Base-by-base conservation (phyloP, 805 yeast species). In the Metahyphopichia silvanorum region DNA sequence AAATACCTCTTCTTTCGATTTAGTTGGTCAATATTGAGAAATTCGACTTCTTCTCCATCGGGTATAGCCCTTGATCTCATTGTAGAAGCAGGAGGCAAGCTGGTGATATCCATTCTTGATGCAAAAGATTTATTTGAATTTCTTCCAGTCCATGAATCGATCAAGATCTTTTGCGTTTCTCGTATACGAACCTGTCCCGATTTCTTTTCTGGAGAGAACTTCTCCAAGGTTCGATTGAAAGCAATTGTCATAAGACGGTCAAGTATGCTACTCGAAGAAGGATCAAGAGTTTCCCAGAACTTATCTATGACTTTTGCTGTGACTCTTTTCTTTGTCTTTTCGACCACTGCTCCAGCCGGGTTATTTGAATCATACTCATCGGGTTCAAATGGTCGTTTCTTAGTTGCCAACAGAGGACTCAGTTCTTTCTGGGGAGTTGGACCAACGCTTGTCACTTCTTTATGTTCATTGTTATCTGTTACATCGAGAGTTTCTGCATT, bases 211-310 rank as follows among this genome's bases (percentile, higher is more conserved):
- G 32, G 30, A 12, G 23, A 41, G 32, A 49, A 52, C 11, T 52
- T 34, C 22, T 57, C 63, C 6, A 53, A 27, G 4, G 61, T 43
- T 33, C 49, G 52, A 16, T 41, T 43, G 6, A 59, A 35, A n/a
- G 55, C 46, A 19, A 59, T 50, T 11, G 51, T 43, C 18, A 61
- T 34, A 8, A 60, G 49, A 21, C 47, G 44, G 15, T 48, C 51
- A 7, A 59, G 29, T 2, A 55, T 47, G 11, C 27, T 29, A 5
- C 38, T 9, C 1, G 44, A 36, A 4, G 32, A 23, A 4, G 33
- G 25, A 23, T 49, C 53, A 11, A 61, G 32, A 1, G 57, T 54
- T 31, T 51, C 54, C 67, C 67, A 61, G 12, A 53, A 42, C 21
- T 38, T 38, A 16, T 57, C 62, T 9, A 59, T 56, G 3, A 53